Conservation (phyloP, 768 basidiomycete genomes). For the Lentinula sp. region DNA sequence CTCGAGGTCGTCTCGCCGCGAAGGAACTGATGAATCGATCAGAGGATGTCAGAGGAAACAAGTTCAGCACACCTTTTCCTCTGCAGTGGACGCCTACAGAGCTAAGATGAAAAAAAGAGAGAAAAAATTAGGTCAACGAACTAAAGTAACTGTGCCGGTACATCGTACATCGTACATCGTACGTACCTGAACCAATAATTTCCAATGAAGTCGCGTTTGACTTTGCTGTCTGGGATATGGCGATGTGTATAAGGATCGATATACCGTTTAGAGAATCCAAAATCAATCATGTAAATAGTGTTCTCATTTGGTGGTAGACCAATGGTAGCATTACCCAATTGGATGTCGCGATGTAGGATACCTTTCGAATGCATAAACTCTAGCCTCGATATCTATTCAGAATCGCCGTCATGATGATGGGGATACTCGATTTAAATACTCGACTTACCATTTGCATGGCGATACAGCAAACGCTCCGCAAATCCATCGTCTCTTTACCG, state of each 20-base stretch:
- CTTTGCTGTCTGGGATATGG: conserved; percentile 68
- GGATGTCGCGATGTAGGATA: conserved; percentile 72
- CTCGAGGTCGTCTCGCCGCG: conserved; percentile 75
- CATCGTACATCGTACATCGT: conserved; percentile 3
- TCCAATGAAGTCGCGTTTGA: conserved; percentile 70
- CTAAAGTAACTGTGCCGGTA: neutral
- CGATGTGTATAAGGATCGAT: conserved; percentile 57
- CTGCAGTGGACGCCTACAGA: conserved; percentile 75
- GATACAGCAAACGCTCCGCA: conserved; percentile 67
- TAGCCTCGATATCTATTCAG: conserved; percentile 56
- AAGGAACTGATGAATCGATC: conserved; percentile 48
- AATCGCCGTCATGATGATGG: neutral
- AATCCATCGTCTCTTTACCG: conserved; percentile 55
- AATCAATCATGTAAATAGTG: conserved; percentile 78
- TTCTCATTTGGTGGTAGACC: conserved; percentile 54
- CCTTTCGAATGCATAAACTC: conserved; percentile 72
- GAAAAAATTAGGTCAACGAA: neutral
- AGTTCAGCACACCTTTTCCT: conserved; percentile 48
- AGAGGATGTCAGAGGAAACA: neutral
- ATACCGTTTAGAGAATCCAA: conserved; percentile 77
- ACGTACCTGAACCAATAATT: conserved; percentile 77
- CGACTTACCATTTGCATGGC: conserved; percentile 69
- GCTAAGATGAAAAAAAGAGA: conserved; percentile 18
- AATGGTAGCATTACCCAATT: conserved; percentile 70
- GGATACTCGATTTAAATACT: neutral